Evolutionary conservation across 805 yeast species (phyloP).

Genomic region (Suhomyces vadensis): DNA sequence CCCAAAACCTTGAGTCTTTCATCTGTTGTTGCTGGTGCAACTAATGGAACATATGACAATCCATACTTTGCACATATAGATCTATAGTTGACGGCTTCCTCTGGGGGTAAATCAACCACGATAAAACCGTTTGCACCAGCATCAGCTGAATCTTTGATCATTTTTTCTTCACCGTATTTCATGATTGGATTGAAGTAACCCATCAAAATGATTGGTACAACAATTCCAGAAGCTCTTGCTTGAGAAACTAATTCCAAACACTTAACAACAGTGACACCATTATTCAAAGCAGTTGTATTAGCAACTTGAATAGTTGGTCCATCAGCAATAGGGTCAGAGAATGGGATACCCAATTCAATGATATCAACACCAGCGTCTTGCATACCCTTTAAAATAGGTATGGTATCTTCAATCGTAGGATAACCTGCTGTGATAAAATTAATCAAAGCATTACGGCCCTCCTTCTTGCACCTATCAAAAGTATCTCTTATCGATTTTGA

Average conservation of each 20-base stretch:
- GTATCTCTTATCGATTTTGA: conserved; percentile 58
- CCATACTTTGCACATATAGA: conserved; percentile 65
- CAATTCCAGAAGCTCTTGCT: conserved; percentile 83
- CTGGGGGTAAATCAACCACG: conserved; percentile 96
- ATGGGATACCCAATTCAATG: conserved; percentile 94
- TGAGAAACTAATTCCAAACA: conserved; percentile 69
- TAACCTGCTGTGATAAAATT: conserved; percentile 94
- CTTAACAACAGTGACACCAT: conserved; percentile 72
- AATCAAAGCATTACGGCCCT: conserved; percentile 82
- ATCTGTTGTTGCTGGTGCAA: conserved; percentile 95
- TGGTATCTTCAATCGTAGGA: conserved; percentile 85
- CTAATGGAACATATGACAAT: conserved; percentile 85
- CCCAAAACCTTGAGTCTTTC: conserved; percentile 78
- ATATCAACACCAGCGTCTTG: conserved; percentile 96
- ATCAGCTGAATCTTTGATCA: conserved; percentile 72
- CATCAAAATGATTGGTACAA: conserved; percentile 89
- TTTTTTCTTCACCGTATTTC: conserved; percentile 82
- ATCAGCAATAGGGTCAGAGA: conserved; percentile 98
- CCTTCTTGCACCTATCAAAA: conserved; percentile 58
- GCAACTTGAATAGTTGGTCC: conserved; percentile 96
- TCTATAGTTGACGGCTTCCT: conserved; percentile 90
- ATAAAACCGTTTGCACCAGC: conserved; percentile 97
- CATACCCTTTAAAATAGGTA: conserved; percentile 81
- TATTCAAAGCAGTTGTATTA: conserved; percentile 75
- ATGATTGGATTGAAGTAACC: conserved; percentile 96